phyloP scores from a whole-genome alignment of 2,329 filamentous ascomycete species.

The Verruconis gallopava region DNA sequence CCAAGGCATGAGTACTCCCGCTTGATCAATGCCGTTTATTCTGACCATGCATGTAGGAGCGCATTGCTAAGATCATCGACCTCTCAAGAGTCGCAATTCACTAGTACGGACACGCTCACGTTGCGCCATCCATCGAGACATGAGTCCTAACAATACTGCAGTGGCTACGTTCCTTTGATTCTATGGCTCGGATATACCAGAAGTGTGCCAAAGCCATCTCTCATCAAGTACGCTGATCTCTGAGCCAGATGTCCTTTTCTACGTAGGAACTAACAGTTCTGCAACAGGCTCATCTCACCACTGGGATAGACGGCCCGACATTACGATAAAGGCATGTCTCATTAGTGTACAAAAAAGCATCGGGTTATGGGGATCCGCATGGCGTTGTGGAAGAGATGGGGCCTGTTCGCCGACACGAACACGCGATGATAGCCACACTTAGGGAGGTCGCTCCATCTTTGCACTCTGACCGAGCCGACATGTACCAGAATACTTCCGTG shows the following conservation, averaged over 20 bases:
- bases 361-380: too few relatives aligned
- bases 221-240: conserved; percentile 54
- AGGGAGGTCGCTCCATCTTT: too few relatives aligned
- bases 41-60: conserved; percentile 53
- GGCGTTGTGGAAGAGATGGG: too few relatives aligned
- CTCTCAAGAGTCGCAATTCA: conserved; percentile 86
- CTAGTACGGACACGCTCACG: conserved; percentile 81
- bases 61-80: conserved; percentile 94
- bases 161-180: conserved; percentile 92
- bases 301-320: conserved; percentile 9
- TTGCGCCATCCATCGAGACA: too few relatives aligned
- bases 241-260: too few relatives aligned
- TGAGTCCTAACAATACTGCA: conserved; percentile 33
- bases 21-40: conserved; percentile 1
- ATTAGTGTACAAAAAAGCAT: too few relatives aligned
- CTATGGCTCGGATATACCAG: conserved; percentile 95
- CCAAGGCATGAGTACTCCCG: conserved; percentile 53
- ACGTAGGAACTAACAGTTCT: too few relatives aligned
- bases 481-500: too few relatives aligned
- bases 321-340: too few relatives aligned
- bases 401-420: too few relatives aligned
- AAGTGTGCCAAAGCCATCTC: conserved; percentile 77
- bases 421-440: too few relatives aligned
- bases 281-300: conserved; percentile 8
- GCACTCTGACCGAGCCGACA: too few relatives aligned